Conservation (phyloP, 306 rosid genomes). For the Cucurbita argyrosperma region DNA sequence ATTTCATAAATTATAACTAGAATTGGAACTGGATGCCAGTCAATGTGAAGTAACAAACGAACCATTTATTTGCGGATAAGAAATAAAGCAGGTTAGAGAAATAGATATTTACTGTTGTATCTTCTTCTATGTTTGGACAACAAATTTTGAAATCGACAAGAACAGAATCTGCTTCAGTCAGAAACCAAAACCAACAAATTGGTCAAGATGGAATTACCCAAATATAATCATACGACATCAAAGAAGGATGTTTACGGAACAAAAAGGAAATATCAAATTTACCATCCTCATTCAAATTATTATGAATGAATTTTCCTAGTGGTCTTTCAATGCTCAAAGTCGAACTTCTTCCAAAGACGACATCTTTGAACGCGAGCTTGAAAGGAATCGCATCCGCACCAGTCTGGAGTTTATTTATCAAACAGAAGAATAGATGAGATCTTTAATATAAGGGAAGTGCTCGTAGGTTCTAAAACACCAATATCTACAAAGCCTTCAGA, state of each 20-base stretch:
- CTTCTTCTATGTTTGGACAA: slow-evolving; percentile 68
- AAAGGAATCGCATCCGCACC: slow-evolving; percentile 75
- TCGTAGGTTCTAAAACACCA: not conserved
- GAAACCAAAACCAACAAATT: slow-evolving; percentile 11
- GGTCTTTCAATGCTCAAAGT: slow-evolving; percentile 26
- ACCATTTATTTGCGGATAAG: not conserved
- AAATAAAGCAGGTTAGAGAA: slow-evolving; percentile 8
- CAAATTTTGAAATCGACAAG: slow-evolving; percentile 57
- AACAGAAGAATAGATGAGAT: slow-evolving; percentile 14
- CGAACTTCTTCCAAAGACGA: slow-evolving; percentile 43
- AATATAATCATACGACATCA: not conserved
- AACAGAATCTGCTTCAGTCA: slow-evolving; percentile 35
- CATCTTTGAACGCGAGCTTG: slow-evolving; percentile 73
- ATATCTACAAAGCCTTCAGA: not conserved
- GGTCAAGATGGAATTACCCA: slow-evolving; percentile 9
- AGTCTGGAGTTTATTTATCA: slow-evolving; percentile 32
- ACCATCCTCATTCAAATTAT: slow-evolving; percentile 43
- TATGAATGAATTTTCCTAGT: slow-evolving; percentile 23
- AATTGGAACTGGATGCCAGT: not conserved
- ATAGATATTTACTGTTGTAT: slow-evolving; percentile 40
- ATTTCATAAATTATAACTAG: slow-evolving; percentile 7
- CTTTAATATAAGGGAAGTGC: slow-evolving; percentile 1
- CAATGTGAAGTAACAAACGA: not conserved
- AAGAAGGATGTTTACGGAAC: not conserved
- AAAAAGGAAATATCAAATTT: slow-evolving; percentile 1